Base-by-base conservation (phyloP, 2,329 filamentous ascomycete species). In the Aspergillus sp. region DNA sequence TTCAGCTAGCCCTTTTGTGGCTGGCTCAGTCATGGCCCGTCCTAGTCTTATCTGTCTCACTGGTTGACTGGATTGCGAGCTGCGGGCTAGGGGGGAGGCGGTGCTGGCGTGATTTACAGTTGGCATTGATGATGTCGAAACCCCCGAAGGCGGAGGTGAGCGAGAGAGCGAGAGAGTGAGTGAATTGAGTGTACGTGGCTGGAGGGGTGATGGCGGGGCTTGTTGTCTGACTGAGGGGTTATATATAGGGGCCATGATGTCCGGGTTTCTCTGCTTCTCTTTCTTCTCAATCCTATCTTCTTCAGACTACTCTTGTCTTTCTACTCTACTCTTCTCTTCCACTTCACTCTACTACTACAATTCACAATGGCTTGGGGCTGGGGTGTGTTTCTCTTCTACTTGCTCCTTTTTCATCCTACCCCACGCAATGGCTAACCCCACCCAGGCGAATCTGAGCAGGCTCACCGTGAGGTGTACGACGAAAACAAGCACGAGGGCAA, bases 381-480 rank as follows among this genome's bases (percentile, higher is more conserved):
- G 60, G 48, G 61, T 65, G 59, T 54, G 62, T 58, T 41, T 39
- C 28, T 40, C 36, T 34, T 28, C 10, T 42, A 29, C 43, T 30
- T 29, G 34, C 35, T 43, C 30, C 38, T 30, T 29, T 30, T 26
- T 27, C 41, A 42, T 50, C 8, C 5, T 39, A 9, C 33, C 8
- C 34, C 29, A 40, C 46, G 32, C 42, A 46, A 47, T 19, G 44
- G 12, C n/a, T 47, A 29, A 38, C 30, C 32, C 35, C 43, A 26
- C 39, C 5, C 41, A 80, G 76, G 71, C 56, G 71, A 78, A 51
- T 73, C 72, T 51, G 71, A 76, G 50, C 64, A 77, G 42, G 67
- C 73, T 54, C 79, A 81, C 69, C 60, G 75, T 51, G 65, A 77
- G 64, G 75, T 79, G 55, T 78, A 80, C 65, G 66, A 73, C 19